Evolutionary conservation across 306 rosid genomes (phyloP).

Genomic region (Vigna hirtella): DNA sequence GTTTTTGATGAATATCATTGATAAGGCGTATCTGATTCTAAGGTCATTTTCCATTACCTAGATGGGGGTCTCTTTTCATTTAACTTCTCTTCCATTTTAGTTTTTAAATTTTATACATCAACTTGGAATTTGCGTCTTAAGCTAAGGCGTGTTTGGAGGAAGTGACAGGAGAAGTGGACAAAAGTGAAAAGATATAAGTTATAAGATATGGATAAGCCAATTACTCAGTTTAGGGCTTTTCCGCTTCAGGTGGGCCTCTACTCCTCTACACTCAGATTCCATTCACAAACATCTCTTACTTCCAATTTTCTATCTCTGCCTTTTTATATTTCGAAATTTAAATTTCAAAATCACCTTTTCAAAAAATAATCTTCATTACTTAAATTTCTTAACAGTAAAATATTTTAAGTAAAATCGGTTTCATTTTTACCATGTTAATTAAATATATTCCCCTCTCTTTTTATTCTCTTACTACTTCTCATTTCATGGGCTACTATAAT

Average conservation of each 20-base stretch:
- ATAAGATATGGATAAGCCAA: conserved; percentile 27
- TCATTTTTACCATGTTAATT: too few species aligned
- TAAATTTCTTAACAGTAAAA: too few species aligned
- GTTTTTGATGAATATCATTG: not conserved
- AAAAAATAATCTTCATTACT: not conserved
- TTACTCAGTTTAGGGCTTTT: conserved; percentile 37
- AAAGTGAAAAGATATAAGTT: not conserved
- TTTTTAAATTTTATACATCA: not conserved
- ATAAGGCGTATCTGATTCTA: conserved; percentile 45
- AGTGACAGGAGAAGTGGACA: not conserved
- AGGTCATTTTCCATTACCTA: conserved; percentile 32
- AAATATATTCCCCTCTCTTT: too few species aligned
- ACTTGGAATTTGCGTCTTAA: conserved; percentile 20
- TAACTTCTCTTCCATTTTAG: not conserved
- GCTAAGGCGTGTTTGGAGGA: conserved; percentile 16
- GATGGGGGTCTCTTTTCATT: not conserved
- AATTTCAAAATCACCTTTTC: not conserved
- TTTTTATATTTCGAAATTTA: not conserved
- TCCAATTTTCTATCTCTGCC: not conserved
- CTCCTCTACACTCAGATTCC: conserved; percentile 49
- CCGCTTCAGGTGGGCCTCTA: conserved; percentile 44
- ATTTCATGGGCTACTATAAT: too few species aligned
- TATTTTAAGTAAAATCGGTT: too few species aligned
- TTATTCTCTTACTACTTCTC: too few species aligned
- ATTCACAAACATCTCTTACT: conserved; percentile 12